phyloP scores from a whole-genome alignment of 176 grass and related monocot species.

The Avena atlantica region DNA sequence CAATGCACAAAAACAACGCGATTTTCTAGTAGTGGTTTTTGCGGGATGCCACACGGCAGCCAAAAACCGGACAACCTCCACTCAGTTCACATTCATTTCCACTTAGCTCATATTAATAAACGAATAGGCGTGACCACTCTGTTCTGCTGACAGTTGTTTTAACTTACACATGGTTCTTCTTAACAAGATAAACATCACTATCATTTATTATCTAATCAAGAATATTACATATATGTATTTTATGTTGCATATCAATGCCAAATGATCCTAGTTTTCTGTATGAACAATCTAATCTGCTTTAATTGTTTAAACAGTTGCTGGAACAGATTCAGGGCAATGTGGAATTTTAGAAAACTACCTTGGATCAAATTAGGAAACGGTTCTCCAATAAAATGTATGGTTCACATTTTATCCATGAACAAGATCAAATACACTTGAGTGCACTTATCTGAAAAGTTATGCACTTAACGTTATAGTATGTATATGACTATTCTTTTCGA shows the following conservation, averaged over 20 bases:
- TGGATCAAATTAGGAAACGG: constrained; percentile 53
- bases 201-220: not conserved
- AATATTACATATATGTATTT: not conserved
- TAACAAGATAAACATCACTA: too few species aligned
- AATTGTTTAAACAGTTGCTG: constrained; percentile 49
- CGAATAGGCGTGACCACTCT: too few species aligned
- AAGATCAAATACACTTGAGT: constrained; percentile 5
- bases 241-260: not conserved
- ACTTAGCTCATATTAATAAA: too few species aligned
- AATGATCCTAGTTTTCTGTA: constrained; percentile 18
- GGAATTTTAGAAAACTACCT: constrained; percentile 59
- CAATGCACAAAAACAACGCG: too few species aligned
- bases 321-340: constrained; percentile 55
- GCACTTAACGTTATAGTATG: not conserved
- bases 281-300: constrained; percentile 29
- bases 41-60: too few species aligned
- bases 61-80: too few species aligned
- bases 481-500: not conserved
- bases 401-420: constrained; percentile 26
- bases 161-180: too few species aligned
- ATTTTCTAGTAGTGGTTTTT: too few species aligned
- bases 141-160: too few species aligned
- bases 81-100: too few species aligned
- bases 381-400: constrained; percentile 68
- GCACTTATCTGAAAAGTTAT: not conserved